These are phyloP conservation scores for Alternaria postmessia DNA, from an alignment of 2,329 filamentous ascomycete species.

Conservation along the genomic window DNA sequence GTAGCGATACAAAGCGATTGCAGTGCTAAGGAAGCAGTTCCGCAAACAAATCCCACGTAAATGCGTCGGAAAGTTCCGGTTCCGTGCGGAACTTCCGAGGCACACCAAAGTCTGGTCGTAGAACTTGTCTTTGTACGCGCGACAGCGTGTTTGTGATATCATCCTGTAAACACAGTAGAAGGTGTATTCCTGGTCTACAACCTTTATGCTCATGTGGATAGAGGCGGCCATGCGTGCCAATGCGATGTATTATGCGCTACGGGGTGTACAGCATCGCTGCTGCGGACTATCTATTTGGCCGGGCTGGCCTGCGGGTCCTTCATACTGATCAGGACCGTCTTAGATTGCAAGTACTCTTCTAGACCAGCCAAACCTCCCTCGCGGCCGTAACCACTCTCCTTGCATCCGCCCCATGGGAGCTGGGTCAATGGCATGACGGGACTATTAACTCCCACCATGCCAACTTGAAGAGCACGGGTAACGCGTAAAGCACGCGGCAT, in stretches of 20 bases:
- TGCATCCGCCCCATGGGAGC: slow-evolving; percentile 8
- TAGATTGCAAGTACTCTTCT: slow-evolving; percentile 4
- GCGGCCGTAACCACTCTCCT: slow-evolving; percentile 6
- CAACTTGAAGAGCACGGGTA: slow-evolving; percentile 27
- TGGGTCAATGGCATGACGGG: background rate
- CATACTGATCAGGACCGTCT: slow-evolving; percentile 6
- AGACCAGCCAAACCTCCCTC: slow-evolving; percentile 1
- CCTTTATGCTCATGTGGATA: too few relatives aligned
- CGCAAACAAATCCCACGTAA: too few relatives aligned
- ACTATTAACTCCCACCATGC: slow-evolving; percentile 29
- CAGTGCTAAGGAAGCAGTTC: too few relatives aligned
- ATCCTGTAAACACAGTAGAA: background rate
- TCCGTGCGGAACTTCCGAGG: too few relatives aligned
- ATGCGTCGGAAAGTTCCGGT: too few relatives aligned
- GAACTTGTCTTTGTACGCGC: too few relatives aligned
- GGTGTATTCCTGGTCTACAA: background rate
- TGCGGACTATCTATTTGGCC: slow-evolving; percentile 2
- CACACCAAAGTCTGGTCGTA: too few relatives aligned
- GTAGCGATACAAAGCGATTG: too few relatives aligned
- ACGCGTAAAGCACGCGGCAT: slow-evolving; percentile 27
- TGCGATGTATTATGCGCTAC: background rate
- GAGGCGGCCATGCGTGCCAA: background rate
- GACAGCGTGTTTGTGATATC: background rate
- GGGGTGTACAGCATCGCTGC: background rate
- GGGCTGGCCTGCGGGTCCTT: background rate